Conservation (phyloP, 2,329 filamentous ascomycete genomes). For the Ascochyta koolunga region DNA sequence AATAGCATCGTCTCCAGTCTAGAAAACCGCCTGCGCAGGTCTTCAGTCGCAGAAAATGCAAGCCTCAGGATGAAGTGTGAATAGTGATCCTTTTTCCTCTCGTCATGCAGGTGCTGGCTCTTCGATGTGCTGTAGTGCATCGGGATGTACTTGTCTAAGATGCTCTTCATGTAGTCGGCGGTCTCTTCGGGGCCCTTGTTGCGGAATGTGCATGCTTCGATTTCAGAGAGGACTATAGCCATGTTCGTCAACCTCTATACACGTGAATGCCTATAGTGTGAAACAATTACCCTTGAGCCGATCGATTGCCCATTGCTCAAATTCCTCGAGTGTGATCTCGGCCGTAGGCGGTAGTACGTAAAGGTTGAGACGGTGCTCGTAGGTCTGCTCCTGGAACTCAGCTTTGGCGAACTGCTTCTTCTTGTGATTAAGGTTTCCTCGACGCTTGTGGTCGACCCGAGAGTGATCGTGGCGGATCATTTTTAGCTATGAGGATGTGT, state of each 20-base stretch:
- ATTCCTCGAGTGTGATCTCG: constrained; percentile 95
- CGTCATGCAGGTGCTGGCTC: constrained; percentile 63
- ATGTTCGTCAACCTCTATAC: constrained; percentile 11
- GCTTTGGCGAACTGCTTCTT: constrained; percentile 86
- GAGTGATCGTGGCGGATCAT: constrained; percentile 50
- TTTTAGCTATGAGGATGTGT: constrained; percentile 1
- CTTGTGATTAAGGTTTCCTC: constrained; percentile 76
- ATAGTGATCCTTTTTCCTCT: constrained; percentile 95
- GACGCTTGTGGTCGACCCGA: constrained; percentile 70
- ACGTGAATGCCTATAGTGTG: rapidly evolving
- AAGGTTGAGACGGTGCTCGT: constrained; percentile 88
- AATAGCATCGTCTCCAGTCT: constrained; percentile 91
- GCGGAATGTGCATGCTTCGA: constrained; percentile 94
- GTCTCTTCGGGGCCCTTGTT: constrained; percentile 88
- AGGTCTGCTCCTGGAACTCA: constrained; percentile 76
- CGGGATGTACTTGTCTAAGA: constrained; percentile 86
- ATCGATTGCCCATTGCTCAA: constrained; percentile 98
- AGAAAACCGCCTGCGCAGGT: constrained; percentile 83
- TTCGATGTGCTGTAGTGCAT: constrained; percentile 76
- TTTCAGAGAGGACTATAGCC: constrained; percentile 74
- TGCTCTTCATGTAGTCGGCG: constrained; percentile 78
- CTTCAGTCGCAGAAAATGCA: constrained; percentile 90
- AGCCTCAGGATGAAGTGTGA: constrained; percentile 95
- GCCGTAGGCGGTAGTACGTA: constrained; percentile 86
- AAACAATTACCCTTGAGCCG: constrained; percentile 68